Base-by-base conservation (phyloP, 2,329 filamentous ascomycete genomes). In the Diplodia scrobiculata region DNA sequence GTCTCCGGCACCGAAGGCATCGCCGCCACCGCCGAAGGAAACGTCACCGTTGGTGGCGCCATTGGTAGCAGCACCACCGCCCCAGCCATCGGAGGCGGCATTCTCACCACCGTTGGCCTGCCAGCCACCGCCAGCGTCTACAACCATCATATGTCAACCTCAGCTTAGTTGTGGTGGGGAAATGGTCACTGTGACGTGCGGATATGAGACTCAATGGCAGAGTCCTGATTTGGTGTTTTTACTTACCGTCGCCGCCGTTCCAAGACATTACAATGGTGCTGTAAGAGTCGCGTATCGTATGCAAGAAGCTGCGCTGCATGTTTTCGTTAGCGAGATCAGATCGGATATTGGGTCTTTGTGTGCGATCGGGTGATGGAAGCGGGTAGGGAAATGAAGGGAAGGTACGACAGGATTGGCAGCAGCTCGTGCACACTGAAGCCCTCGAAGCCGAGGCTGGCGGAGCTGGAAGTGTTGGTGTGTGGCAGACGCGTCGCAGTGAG, bases 191-290 rank as follows among this genome's bases (percentile, higher is more conserved):
- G 41, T 19, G 41, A 45, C 3, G 41, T 9, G 9, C 7, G 27
- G n/a, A 4, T 9, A n/a, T 6, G 41, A 29, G n/a, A 27, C 41
- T 14, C n/a, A 25, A 36, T n/a, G 25, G 2, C 10, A 21, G 27
- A 14, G n/a, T 17, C 3, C 4, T 10, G 19, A 29, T 21, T 13
- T 32, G 36, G 14, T 17, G 34, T 5, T 5, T 36, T 6, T 2
- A 50, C 41, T 48, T 50, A 62, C 58, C 60, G 36, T 63, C 52
- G 48, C 32, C 29, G 32, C n/a, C 27, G 60, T 45, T 50, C 60
- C 60, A 63, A 29, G 41, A 50, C 58, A 62, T 62, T 27, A 34
- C 34, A 2, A 19, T 51, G 19, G 9, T 17, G n/a, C 19, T 19
- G 11, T 34, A 10, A 34, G 7, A 10, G 3, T 10, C 11, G 9